Conservation (phyloP, 768 basidiomycete species). For the Chiua virens region DNA sequence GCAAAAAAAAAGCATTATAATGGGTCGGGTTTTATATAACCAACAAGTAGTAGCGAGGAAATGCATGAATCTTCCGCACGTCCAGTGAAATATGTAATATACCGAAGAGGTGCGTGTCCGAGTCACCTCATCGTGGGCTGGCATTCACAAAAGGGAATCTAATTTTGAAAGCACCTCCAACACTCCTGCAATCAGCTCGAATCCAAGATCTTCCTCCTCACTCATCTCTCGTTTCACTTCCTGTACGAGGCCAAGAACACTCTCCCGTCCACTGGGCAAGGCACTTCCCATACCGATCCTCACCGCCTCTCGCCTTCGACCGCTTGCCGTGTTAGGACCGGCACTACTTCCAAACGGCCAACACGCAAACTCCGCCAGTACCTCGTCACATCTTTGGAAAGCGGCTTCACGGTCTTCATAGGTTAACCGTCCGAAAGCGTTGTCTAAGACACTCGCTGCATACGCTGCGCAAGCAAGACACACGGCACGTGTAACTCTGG, state of each 20-base stretch:
- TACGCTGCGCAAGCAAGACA: slow-evolving; percentile 90
- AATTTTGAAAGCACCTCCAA: slow-evolving; percentile 91
- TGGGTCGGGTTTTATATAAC: background rate
- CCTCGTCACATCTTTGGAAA: slow-evolving; percentile 91
- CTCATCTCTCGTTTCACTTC: slow-evolving; percentile 74
- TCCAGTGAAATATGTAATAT: background rate
- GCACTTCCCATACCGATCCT: slow-evolving; percentile 58
- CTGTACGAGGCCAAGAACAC: slow-evolving; percentile 68
- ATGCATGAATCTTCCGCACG: background rate
- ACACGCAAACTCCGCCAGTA: slow-evolving; percentile 83
- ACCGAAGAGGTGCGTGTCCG: background rate
- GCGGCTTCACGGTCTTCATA: slow-evolving; percentile 95
- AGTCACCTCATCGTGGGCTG: background rate
- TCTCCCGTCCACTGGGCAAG: slow-evolving; percentile 57
- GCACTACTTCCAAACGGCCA: slow-evolving; percentile 79
- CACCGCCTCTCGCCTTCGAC: slow-evolving; percentile 40
- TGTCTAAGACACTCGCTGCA: slow-evolving; percentile 93
- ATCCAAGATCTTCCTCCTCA: slow-evolving; percentile 77
- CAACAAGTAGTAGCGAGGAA: slow-evolving; percentile 12
- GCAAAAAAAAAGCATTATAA: slow-evolving; percentile 10
- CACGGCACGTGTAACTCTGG: slow-evolving; percentile 76
- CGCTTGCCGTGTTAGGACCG: slow-evolving; percentile 33
- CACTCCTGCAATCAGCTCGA: slow-evolving; percentile 91
- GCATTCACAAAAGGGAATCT: slow-evolving; percentile 56
- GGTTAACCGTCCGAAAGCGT: slow-evolving; percentile 82